Percentiles rank a stretch among this genome's conserved stretches.
Conservation (phyloP, 352 stramenopile species). For the Pythium insidiosum region DNA sequence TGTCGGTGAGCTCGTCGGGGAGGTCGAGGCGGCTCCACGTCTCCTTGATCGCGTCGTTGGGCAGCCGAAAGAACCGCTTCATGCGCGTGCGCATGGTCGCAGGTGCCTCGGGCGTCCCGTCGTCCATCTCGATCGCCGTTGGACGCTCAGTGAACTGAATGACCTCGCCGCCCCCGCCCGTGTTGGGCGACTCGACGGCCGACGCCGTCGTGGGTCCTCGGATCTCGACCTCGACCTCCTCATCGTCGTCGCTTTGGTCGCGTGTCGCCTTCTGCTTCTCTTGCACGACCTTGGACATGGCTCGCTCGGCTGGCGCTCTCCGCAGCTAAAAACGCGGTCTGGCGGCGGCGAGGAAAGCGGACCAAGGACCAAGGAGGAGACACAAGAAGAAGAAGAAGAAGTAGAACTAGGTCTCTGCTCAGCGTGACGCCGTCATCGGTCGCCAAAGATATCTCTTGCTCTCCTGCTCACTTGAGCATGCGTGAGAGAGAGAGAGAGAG, state of each 20-base stretch:
- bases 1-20: slow-evolving; percentile 11
- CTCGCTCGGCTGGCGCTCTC: no score
- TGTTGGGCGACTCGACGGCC: not conserved
- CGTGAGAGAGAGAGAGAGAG: no score
- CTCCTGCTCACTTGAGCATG: no score
- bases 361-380: no score
- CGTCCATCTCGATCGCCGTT: slow-evolving; percentile 7
- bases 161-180: slow-evolving; percentile 1
- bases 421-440: no score
- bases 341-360: no score
- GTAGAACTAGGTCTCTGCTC: no score
- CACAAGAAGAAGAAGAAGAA: no score
- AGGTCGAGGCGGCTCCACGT: slow-evolving; percentile 11
- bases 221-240: slow-evolving; percentile 17
- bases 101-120: not conserved
- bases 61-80: slow-evolving; percentile 7
- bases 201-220: not conserved
- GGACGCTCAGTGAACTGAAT: slow-evolving; percentile 5
- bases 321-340: no score
- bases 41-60: slow-evolving; percentile 13
- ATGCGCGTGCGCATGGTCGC: slow-evolving; percentile 2
- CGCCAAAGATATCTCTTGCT: no score
- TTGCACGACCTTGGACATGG: no score
- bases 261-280: no score
- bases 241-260: slow-evolving; percentile 10